Evolutionary conservation across 2,329 filamentous ascomycete genomes (phyloP), one percentile per base, ranked within the genome.

Genomic region (Colletotrichum endophyticum): DNA sequence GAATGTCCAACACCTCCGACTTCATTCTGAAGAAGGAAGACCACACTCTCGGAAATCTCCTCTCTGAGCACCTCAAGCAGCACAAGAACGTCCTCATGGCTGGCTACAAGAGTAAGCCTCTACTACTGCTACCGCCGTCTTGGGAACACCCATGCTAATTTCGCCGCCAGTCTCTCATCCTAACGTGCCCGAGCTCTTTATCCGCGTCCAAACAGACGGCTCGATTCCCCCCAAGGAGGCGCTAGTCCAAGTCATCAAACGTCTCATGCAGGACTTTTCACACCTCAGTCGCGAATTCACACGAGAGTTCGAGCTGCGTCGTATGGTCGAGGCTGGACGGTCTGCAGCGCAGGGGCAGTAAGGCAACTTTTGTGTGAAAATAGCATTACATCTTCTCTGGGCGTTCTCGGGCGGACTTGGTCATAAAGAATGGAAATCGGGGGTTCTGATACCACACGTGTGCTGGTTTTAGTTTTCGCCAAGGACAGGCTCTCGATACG

Each of bases 21-120:
- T 99, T 99, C 88, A 93, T 95, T 75, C 93, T 99, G 86, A 95
- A 95, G 86, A 99, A 98, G 86, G 97, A 99, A 85, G 97, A 99
- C 81, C 96, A 98, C 87, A 98, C 96, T 2, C 91, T 99, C 30
- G 97, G 94, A 81, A 98, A 99, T 85, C 90, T 99, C 72, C 91
- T 99, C 73, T 92, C 94, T 64, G 93, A 95, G 82, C 95, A 96
- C 81, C 94, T 99, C 73, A 93, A 97, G 87, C 93, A 95, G 84
- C 94, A 95, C 81, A 91, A 92, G 22, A 94, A 98, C 83, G 94
- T 99, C 80, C 89, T 94, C 81, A 98, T 99, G 90, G 93, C 96
- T 76, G 97, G 94, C 15, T 99, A 99, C 90, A 98, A 98, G 86
- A 92, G 94, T 94, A 85, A 78, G 91, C 69, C 4, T 44, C 19